Evolutionary conservation across 768 basidiomycete species (phyloP).

Genomic region (Lentinula guzmanii): DNA sequence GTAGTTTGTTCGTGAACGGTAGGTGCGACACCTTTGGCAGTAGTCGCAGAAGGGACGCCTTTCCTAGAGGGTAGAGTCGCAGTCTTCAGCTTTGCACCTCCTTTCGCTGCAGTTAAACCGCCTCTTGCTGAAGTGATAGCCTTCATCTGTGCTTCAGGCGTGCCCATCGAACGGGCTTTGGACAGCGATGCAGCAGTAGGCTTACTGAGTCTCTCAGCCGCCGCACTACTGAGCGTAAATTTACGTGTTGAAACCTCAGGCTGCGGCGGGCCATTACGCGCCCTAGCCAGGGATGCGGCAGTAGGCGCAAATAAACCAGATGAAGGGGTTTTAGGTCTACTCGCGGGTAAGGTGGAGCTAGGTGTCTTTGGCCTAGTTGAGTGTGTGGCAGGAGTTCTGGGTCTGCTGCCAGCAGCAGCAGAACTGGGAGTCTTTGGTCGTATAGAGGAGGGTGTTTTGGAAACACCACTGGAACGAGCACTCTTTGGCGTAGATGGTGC

Average conservation of each 20-base stretch:
- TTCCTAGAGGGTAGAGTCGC: neutral
- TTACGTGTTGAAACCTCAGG: conserved; percentile 49
- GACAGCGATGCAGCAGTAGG: conserved; percentile 73
- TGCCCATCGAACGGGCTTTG: conserved; percentile 38
- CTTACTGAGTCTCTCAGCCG: conserved; percentile 66
- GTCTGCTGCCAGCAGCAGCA: conserved; percentile 18
- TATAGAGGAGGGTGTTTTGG: conserved; percentile 19
- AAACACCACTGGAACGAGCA: conserved; percentile 13
- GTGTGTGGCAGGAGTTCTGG: conserved; percentile 12
- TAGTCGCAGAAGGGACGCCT: neutral
- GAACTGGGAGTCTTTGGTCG: conserved; percentile 29
- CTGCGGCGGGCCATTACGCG: conserved; percentile 46
- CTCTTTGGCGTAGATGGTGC: conserved; percentile 10
- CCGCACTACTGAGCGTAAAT: conserved; percentile 42
- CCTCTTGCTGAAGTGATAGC: conserved; percentile 16
- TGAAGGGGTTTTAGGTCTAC: conserved; percentile 56
- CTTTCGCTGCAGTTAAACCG: conserved; percentile 7
- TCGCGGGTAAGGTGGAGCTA: conserved; percentile 20
- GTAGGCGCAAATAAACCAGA: conserved; percentile 76
- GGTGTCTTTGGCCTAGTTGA: conserved; percentile 53
- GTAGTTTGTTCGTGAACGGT: neutral
- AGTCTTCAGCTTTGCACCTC: conserved; percentile 5
- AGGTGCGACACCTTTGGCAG: neutral
- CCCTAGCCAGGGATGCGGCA: conserved; percentile 71
- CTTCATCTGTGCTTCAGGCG: conserved; percentile 22